Conservation (phyloP, 1,284 basidiomycete species). For the Chalciporus sp. region DNA sequence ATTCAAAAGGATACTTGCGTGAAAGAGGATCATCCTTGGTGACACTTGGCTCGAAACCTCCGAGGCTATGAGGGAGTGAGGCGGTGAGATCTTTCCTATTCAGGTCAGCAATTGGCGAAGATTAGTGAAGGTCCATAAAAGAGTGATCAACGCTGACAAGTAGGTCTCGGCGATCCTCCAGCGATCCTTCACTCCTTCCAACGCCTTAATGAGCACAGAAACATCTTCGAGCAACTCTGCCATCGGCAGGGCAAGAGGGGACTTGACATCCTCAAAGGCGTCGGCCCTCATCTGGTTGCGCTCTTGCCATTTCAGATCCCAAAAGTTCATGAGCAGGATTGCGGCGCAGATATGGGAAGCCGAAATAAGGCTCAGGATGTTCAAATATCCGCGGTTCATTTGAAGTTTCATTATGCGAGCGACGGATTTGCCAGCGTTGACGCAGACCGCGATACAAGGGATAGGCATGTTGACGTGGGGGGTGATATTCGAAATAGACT, state of each 20-base stretch:
- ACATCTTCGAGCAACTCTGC: conserved; percentile 45
- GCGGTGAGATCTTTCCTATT: conserved; percentile 29
- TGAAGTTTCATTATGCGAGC: conserved; percentile 62
- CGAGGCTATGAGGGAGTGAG: conserved; percentile 32
- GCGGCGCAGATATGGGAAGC: conserved; percentile 48
- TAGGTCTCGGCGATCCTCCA: conserved; percentile 47
- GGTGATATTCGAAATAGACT: conserved; percentile 24
- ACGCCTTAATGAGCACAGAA: conserved; percentile 40
- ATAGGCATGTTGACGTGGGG: conserved; percentile 37
- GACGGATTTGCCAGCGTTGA: conserved; percentile 64
- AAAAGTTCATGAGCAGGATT: conserved; percentile 48
- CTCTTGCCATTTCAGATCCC: conserved; percentile 52
- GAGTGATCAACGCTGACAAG: conserved; percentile 41
- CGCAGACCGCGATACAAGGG: conserved; percentile 65
- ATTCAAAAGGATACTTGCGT: conserved; percentile 6
- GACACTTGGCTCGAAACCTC: conserved; percentile 25
- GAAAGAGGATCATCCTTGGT: conserved; percentile 12
- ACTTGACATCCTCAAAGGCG: conserved; percentile 43
- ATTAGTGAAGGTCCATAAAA: background rate
- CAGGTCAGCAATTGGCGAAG: conserved; percentile 6
- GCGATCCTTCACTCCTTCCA: conserved; percentile 42
- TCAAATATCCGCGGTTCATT: conserved; percentile 42
- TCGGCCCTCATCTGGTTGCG: conserved; percentile 29
- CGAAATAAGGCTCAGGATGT: conserved; percentile 43
- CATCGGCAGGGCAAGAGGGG: conserved; percentile 41